Evolutionary conservation across 495 filamentous ascomycete species (phyloP), one percentile per base, ranked within the genome.

Genomic region (Hamigera avellanea): DNA sequence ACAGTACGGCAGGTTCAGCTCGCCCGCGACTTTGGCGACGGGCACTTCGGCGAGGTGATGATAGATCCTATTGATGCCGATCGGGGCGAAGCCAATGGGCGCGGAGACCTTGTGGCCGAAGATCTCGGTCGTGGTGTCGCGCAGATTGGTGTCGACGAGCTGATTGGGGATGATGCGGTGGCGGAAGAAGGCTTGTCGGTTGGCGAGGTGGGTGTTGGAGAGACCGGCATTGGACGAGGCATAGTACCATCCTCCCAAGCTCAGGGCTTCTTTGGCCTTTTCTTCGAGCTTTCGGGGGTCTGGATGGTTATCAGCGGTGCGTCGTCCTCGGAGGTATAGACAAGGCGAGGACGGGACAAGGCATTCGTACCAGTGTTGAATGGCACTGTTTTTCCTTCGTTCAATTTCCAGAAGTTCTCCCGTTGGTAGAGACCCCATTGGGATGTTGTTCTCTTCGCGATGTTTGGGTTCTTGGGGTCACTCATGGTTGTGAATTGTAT

Each of bases 51-150:
- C 74, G 3, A 49, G 44, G 0, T 64, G 58, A 45, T 81, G 64
- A 54, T 79, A 80, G 44, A 80, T 81, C 25, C 65, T 65, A 53
- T 80, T 79, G 37, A 81, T 78, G 2, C 78, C 78, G 29, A 80
- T 72, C 0, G 76, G 78, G 0, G 77, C 75, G 44, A 83, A 77
- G 17, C 73, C 74, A 21, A 81, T 70, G 4, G 75, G 75, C 0
- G 74, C 73, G 6, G 63, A 57, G 28, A 76, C 68, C 19, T 59
- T 62, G 48, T 78, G 75, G 12, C 73, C 73, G 57, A 79, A 82
- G 40, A 83, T 76, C 8, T 49, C 53, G 19, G 73, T 72, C 2
- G 46, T 50, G 2, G 71, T 81, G 47, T 80, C 75, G 6, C 75
- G 67, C 13, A 41, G 43, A 42, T 68, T 73, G 13, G 76, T 81